phyloP scores from a whole-genome alignment of 352 stramenopile species.

The Pelagophyceae sp. region DNA sequence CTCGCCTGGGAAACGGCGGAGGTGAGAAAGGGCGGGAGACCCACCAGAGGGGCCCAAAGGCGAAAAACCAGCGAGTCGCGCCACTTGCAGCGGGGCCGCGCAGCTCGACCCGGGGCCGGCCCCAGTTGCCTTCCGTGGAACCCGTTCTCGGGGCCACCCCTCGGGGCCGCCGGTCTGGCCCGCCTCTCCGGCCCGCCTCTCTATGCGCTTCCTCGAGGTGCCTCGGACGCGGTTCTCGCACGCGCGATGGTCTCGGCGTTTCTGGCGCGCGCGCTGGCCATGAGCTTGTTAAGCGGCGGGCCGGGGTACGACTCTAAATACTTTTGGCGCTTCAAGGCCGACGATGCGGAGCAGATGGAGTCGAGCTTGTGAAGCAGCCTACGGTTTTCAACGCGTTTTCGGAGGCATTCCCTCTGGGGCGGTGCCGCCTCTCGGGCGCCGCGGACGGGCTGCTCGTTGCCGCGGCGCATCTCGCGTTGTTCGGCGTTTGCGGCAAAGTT shows the following conservation, averaged over 20 bases:
- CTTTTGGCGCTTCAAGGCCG: not conserved
- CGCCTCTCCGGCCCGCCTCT: too few relatives aligned
- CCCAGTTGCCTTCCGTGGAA: too few relatives aligned
- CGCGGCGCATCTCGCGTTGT: not conserved
- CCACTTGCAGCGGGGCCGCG: not conserved
- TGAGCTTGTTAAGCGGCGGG: not conserved
- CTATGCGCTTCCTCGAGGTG: conserved; percentile 2
- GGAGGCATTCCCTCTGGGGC: not conserved
- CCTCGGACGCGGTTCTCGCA: not conserved
- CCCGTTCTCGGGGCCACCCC: too few relatives aligned
- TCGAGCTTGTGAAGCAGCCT: not conserved
- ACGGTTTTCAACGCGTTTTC: not conserved
- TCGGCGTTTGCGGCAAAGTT: conserved; percentile 17
- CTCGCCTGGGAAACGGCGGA: conserved; percentile 5
- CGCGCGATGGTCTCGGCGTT: not conserved
- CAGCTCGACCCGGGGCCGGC: too few relatives aligned
- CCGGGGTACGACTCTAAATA: not conserved
- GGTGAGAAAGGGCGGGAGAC: too few relatives aligned
- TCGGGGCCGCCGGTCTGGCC: too few relatives aligned
- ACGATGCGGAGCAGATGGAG: not conserved
- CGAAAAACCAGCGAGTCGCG: too few relatives aligned
- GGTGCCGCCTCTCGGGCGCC: too few relatives aligned
- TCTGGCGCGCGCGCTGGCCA: not conserved
- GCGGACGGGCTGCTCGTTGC: conserved; percentile 4
- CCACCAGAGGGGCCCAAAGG: too few relatives aligned